phyloP scores from a whole-genome alignment of 163 green algal species.

The Scenedesmus sp. region DNA sequence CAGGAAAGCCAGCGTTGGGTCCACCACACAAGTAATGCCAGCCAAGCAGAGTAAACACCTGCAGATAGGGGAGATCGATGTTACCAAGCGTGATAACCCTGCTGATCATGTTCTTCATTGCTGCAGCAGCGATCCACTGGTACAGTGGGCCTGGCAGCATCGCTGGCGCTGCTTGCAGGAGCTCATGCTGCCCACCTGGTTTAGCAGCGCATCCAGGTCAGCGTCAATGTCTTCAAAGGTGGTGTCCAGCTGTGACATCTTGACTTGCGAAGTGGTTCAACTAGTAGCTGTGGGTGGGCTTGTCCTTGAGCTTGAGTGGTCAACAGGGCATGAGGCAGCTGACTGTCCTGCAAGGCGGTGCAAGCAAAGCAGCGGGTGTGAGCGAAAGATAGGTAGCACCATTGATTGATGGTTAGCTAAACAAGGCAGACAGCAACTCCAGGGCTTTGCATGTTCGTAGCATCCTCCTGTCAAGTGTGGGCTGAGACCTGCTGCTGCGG shows the following conservation, averaged over 20 bases:
- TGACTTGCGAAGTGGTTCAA: background rate
- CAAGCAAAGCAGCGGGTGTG: background rate
- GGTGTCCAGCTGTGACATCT: constrained; percentile 28
- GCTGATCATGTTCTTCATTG: background rate
- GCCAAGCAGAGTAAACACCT: background rate
- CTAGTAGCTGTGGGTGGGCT: background rate
- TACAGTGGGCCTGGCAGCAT: background rate
- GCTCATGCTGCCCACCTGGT: background rate
- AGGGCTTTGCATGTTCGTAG: too few species aligned
- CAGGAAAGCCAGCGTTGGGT: background rate
- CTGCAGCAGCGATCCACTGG: background rate
- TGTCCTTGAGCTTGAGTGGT: background rate
- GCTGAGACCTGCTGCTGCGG: background rate
- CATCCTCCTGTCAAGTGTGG: too few species aligned
- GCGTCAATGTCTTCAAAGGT: constrained; percentile 15
- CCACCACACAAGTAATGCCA: too few species aligned
- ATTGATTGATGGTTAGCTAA: background rate
- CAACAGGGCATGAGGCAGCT: background rate
- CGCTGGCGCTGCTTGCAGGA: background rate
- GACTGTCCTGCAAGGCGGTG: background rate
- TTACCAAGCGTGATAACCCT: background rate
- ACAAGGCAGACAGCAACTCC: too few species aligned
- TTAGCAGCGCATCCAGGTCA: constrained; percentile 22
- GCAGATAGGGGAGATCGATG: too few species aligned
- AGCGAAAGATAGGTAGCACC: background rate